Conservation (phyloP, 2,329 filamentous ascomycete species). For the Laburnicola sp. region DNA sequence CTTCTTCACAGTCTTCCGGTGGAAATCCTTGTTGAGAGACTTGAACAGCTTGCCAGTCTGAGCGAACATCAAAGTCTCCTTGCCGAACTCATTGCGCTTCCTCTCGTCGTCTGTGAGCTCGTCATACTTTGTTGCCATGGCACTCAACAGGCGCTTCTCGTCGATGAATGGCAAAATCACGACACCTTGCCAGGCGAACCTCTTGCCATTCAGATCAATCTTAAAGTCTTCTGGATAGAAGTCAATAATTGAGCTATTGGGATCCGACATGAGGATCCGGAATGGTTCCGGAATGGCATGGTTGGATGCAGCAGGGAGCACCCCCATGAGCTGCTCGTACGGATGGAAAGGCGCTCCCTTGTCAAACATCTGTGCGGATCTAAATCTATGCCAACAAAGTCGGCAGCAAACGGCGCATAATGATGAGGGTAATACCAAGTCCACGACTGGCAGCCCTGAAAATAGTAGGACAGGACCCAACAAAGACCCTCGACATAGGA, state of each 20-base stretch:
- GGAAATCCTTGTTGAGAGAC: conserved; percentile 81
- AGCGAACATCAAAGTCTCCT: conserved; percentile 81
- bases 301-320: conserved; percentile 88
- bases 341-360: conserved; percentile 85
- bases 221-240: conserved; percentile 96
- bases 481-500: conserved; percentile 93
- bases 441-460: conserved; percentile 97
- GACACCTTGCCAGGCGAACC: conserved; percentile 97
- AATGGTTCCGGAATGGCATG: conserved; percentile 88
- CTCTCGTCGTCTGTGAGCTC: conserved; percentile 75
- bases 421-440: conserved; percentile 99
- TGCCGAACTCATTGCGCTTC: conserved; percentile 76
- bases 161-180: conserved; percentile 95
- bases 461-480: conserved; percentile 97
- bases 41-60: conserved; percentile 85
- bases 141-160: conserved; percentile 78
- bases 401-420: conserved; percentile 94
- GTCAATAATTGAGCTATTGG: conserved; percentile 90
- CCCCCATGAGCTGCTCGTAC: conserved; percentile 98
- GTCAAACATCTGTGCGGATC: conserved; percentile 67
- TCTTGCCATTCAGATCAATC: conserved; percentile 94
- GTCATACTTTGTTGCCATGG: conserved; percentile 82
- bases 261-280: conserved; percentile 84
- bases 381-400: conserved; percentile 86
- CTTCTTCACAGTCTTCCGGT: conserved; percentile 71